phyloP scores from a whole-genome alignment of 192 early-diverging fungal species.

The Umbelopsis ramanniana region DNA sequence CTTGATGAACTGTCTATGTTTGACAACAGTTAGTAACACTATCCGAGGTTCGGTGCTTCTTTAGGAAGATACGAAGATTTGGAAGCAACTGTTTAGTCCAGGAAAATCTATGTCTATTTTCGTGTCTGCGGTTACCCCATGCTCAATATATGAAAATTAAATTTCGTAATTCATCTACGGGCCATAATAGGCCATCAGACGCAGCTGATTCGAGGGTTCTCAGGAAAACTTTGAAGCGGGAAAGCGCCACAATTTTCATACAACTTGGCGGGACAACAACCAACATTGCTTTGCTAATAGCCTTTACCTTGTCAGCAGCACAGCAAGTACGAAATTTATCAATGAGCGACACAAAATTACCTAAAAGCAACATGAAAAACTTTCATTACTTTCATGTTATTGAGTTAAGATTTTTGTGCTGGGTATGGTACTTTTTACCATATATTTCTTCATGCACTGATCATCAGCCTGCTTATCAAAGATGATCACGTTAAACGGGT shows the following conservation, averaged over 20 bases:
- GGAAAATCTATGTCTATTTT: not conserved
- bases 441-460: not conserved
- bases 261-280: not conserved
- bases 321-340: not conserved
- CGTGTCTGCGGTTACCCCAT: not conserved
- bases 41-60: not conserved
- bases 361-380: not conserved
- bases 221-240: not conserved
- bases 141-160: slow-evolving; percentile 10
- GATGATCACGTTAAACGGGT: slow-evolving; percentile 15
- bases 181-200: not conserved
- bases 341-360: not conserved
- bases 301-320: not conserved
- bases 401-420: not conserved
- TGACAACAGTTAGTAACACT: not conserved
- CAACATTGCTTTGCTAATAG: not conserved
- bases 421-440: not conserved
- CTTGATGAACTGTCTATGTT: not conserved
- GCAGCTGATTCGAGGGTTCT: not conserved
- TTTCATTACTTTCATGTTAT: not conserved
- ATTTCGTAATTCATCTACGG: not conserved
- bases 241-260: slow-evolving; percentile 22
- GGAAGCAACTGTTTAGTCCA: not conserved
- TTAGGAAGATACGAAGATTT: not conserved
- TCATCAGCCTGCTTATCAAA: slow-evolving; percentile 19